Evolutionary conservation across 177 flowering plant genomes (phyloP).

Genomic region (Tripterygium wilfordii): DNA sequence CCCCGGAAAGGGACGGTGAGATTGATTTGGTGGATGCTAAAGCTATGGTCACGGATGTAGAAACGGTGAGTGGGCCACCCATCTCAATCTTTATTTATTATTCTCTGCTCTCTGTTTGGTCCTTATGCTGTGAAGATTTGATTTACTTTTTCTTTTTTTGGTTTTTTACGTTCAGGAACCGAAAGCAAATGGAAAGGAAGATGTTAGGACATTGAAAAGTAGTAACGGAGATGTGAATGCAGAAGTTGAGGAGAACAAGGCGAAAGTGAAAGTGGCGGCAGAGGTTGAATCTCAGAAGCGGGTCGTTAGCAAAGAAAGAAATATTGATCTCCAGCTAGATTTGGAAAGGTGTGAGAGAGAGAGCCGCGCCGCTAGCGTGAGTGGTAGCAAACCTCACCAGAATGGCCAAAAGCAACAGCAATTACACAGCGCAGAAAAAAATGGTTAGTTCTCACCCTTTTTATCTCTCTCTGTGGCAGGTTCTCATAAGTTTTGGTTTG

Average conservation of each 20-base stretch:
- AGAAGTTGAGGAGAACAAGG: constrained; percentile 31
- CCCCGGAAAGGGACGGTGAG: constrained; percentile 68
- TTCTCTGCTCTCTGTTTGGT: not conserved
- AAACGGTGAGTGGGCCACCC: constrained; percentile 44
- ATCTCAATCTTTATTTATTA: too few species aligned
- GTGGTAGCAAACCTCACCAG: constrained; percentile 21
- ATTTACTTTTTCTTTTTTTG: not conserved
- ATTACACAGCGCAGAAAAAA: constrained; percentile 39
- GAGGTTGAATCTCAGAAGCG: constrained; percentile 34
- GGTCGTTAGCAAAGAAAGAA: constrained; percentile 30
- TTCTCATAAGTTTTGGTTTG: too few species aligned
- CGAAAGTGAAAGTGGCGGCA: constrained; percentile 19
- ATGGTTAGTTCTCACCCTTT: too few species aligned
- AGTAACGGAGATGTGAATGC: constrained; percentile 29
- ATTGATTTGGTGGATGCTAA: constrained; percentile 39
- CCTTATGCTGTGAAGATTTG: not conserved
- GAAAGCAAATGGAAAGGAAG: constrained; percentile 29
- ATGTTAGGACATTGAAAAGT: constrained; percentile 19
- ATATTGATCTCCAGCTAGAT: constrained; percentile 55
- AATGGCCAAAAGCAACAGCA: constrained; percentile 29
- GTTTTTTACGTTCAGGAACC: too few species aligned
- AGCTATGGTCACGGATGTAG: constrained; percentile 26
- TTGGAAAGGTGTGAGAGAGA: constrained; percentile 51
- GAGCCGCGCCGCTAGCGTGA: constrained; percentile 4
- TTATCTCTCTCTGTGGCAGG: too few species aligned